phyloP scores from a whole-genome alignment of 179 eudicot species.

The Camellia oleifera region DNA sequence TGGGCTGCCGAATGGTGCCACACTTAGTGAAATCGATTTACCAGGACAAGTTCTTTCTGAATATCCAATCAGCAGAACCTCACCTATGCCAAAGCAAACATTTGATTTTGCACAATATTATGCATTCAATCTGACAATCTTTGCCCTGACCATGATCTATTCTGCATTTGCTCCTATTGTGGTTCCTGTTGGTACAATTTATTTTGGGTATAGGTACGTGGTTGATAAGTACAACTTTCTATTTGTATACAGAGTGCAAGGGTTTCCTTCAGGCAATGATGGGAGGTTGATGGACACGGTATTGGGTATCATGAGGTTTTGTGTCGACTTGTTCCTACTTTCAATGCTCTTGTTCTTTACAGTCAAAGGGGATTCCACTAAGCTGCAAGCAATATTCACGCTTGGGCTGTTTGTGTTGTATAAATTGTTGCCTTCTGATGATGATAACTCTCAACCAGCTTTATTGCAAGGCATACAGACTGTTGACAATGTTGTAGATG shows the following conservation, averaged over 20 bases:
- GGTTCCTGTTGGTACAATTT: constrained; percentile 89
- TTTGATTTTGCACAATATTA: constrained; percentile 97
- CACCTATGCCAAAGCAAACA: constrained; percentile 83
- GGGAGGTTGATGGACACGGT: constrained; percentile 95
- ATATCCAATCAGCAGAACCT: constrained; percentile 82
- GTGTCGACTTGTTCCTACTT: constrained; percentile 82
- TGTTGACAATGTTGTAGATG: constrained; percentile 71
- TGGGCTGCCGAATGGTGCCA: constrained; percentile 23
- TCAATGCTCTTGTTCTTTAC: constrained; percentile 90
- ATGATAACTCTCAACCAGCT: constrained; percentile 69
- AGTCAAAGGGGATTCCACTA: constrained; percentile 81
- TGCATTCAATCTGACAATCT: constrained; percentile 95
- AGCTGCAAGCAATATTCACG: constrained; percentile 91
- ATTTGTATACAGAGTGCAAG: constrained; percentile 88
- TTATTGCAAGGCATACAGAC: constrained; percentile 68
- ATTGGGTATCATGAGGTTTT: constrained; percentile 79
- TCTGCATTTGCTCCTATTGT: constrained; percentile 89
- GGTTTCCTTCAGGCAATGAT: constrained; percentile 97
- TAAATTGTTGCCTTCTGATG: constrained; percentile 75
- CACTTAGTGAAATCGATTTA: constrained; percentile 50
- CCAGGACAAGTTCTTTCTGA: constrained; percentile 78
- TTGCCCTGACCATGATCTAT: constrained; percentile 88
- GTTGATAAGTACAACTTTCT: constrained; percentile 98
- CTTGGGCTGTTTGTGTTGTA: constrained; percentile 72
- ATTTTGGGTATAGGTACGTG: constrained; percentile 91